phyloP scores from a whole-genome alignment of 805 yeast species.

The Yarrowia porcina region DNA sequence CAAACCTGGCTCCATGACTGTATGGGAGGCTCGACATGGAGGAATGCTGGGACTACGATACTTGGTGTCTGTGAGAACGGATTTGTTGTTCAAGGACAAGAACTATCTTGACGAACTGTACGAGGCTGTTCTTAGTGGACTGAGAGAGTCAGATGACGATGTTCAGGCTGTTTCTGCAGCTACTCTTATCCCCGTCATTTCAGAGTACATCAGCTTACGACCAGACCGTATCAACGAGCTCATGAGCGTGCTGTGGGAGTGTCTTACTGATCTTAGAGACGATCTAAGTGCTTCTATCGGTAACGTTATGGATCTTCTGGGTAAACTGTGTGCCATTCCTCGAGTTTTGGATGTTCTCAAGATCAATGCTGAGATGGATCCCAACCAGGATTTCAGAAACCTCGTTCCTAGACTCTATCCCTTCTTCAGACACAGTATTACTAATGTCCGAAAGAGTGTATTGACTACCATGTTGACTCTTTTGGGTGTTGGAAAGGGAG shows the following conservation, averaged over 20 bases:
- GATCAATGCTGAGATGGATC: constrained; percentile 51
- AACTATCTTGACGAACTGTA: constrained; percentile 67
- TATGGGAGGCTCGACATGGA: constrained; percentile 99
- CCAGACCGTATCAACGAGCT: constrained; percentile 47
- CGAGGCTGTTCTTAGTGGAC: constrained; percentile 80
- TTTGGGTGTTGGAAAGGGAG: constrained; percentile 45
- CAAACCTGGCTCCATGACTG: constrained; percentile 48
- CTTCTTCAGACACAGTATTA: constrained; percentile 87
- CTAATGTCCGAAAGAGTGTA: constrained; percentile 86
- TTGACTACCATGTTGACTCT: constrained; percentile 77
- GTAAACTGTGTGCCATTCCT: constrained; percentile 78
- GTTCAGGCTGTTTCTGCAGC: constrained; percentile 97
- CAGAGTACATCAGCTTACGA: constrained; percentile 72
- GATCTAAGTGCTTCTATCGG: constrained; percentile 95
- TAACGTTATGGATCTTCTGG: constrained; percentile 88
- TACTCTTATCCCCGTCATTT: constrained; percentile 83
- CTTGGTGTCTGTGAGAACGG: constrained; percentile 84
- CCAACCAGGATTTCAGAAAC: constrained; percentile 57
- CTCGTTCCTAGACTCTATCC: constrained; percentile 91
- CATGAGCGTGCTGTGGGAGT: constrained; percentile 80
- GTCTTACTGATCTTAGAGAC: constrained; percentile 78
- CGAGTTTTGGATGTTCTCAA: constrained; percentile 73
- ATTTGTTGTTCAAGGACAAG: constrained; percentile 56
- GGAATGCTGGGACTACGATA: constrained; percentile 92
- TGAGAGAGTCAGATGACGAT: constrained; percentile 80